phyloP scores from a whole-genome alignment of 768 basidiomycete species.

The Rhizopogon vesiculosus region DNA sequence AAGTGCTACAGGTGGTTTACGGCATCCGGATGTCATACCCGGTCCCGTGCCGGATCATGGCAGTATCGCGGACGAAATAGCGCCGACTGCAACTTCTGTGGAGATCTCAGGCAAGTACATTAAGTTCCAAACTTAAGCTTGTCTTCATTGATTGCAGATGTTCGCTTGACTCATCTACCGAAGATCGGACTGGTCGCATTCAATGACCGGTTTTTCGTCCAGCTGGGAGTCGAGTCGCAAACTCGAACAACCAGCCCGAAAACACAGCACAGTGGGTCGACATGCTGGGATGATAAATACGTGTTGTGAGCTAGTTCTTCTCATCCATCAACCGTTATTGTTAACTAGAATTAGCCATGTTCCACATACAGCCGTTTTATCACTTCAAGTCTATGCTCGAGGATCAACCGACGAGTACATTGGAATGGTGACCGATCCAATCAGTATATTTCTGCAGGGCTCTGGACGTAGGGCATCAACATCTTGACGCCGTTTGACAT shows the following conservation, averaged over 20 bases:
- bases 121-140: not conserved
- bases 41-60: not conserved
- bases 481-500: not conserved
- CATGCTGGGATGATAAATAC: not conserved
- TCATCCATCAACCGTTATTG: not conserved
- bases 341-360: not conserved
- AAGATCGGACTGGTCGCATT: not conserved
- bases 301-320: not conserved
- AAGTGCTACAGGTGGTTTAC: not conserved
- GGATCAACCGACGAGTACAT: not conserved
- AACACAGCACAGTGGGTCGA: not conserved
- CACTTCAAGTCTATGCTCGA: not conserved
- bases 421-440: not conserved
- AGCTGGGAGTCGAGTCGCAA: not conserved
- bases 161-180: not conserved
- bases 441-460: not conserved
- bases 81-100: not conserved
- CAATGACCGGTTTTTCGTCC: not conserved
- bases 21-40: not conserved
- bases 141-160: not conserved
- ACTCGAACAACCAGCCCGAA: not conserved
- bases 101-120: not conserved
- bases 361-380: not conserved
- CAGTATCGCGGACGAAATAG: not conserved
- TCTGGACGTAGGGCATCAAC: not conserved